These are phyloP conservation scores for Phytophthora pluvialis DNA, from an alignment of 352 stramenopile genomes.

Conservation along the genomic window DNA sequence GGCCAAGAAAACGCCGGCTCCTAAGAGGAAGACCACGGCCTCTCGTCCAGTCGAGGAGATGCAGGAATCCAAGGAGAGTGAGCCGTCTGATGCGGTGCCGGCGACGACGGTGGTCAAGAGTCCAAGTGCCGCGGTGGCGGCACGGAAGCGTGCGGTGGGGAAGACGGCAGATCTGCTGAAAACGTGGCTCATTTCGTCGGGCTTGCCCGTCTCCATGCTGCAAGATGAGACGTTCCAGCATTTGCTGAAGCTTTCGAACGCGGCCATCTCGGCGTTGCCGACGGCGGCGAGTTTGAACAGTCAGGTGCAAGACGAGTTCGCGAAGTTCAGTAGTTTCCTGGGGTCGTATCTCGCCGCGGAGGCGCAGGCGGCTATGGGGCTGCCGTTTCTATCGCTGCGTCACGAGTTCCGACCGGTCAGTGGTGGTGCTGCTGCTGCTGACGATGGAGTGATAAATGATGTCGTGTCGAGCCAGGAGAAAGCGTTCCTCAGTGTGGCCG, in stretches of 20 bases:
- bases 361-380: constrained; percentile 19
- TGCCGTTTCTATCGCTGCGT: constrained; percentile 34
- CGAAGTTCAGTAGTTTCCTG: constrained; percentile 28
- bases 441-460: constrained; percentile 13
- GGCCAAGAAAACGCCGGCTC: background rate
- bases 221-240: constrained; percentile 28
- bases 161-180: constrained; percentile 29
- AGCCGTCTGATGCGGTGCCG: background rate
- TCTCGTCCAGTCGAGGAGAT: background rate
- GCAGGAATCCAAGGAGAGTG: constrained; percentile 1
- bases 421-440: background rate
- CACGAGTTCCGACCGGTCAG: constrained; percentile 25
- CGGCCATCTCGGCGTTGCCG: background rate
- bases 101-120: background rate
- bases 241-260: constrained; percentile 20
- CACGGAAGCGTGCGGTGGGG: constrained; percentile 9
- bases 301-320: constrained; percentile 37
- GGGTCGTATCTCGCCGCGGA: constrained; percentile 30
- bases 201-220: constrained; percentile 22
- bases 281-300: constrained; percentile 15
- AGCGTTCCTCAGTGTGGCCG: constrained; percentile 23
- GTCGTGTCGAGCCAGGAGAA: constrained; percentile 13
- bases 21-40: constrained; percentile 15
- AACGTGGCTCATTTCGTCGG: constrained; percentile 41
- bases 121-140: background rate